phyloP scores from a whole-genome alignment of 345 rosid genomes.

The Eucalyptus coolabah region DNA sequence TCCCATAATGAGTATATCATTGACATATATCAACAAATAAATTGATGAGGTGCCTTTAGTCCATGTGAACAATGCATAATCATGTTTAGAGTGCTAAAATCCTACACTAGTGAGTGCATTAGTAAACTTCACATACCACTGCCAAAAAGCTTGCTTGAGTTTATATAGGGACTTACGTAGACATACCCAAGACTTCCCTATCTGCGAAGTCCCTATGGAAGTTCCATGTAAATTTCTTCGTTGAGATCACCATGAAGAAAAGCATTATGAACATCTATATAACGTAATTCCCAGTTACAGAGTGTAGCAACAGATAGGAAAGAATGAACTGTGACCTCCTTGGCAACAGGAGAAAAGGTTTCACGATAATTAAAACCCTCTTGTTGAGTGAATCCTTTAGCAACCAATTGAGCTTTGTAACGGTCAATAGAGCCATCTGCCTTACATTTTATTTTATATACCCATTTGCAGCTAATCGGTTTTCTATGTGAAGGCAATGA shows the following conservation, averaged over 20 bases:
- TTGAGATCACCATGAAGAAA: not conserved
- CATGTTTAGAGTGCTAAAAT: not conserved
- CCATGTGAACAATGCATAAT: not conserved
- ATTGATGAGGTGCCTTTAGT: not conserved
- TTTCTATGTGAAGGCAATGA: not conserved
- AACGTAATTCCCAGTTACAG: rapidly evolving
- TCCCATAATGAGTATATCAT: not conserved
- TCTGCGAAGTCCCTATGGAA: not conserved
- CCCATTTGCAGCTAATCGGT: not conserved
- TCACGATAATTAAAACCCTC: too few species aligned
- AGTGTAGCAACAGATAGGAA: not conserved
- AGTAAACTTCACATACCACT: not conserved
- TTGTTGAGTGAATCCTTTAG: rapidly evolving
- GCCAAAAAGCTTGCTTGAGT: rapidly evolving
- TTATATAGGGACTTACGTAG: too few species aligned
- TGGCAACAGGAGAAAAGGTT: not conserved
- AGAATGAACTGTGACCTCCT: not conserved
- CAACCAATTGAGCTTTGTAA: not conserved
- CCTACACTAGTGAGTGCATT: not conserved
- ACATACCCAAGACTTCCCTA: rapidly evolving
- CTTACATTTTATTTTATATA: not conserved
- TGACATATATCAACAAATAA: not conserved
- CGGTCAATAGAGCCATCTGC: rapidly evolving
- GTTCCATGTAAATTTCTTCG: not conserved
- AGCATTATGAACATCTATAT: not conserved